Evolutionary conservation across 495 filamentous ascomycete genomes (phyloP), one percentile per base, ranked within the genome.

Genomic region (Durotheca rogersii): DNA sequence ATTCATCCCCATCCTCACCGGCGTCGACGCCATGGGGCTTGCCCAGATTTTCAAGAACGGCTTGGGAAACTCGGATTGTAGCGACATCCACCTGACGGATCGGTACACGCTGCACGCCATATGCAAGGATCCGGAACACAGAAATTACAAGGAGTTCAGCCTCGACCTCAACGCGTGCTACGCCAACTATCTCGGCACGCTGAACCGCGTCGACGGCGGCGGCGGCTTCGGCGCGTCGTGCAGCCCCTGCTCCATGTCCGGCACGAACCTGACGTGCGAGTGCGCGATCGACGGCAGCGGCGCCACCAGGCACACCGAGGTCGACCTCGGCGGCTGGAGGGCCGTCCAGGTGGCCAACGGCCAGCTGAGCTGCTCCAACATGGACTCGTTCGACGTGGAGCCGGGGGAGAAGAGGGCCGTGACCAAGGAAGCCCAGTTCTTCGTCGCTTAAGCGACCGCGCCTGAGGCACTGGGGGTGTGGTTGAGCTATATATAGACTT

Each of bases 91-190:
- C 23, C 40, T 58, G 3, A 53, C 42, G 0, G 43, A 40, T 3
- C 37, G 45, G 2, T 48, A 53, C 31, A 7, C 47, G 11, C 55
- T 58, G 16, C 45, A 36, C 14, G 45, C 56, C 5, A 49, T 19
- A 7, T 59, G 56, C 6, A 19, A 6, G 16, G 15, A 48, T 7
- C 51, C 36, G 1, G 44, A 21, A 32, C 33, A 39, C 3, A 9
- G 20, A 1, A 14, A 3, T 10, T 20, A 2, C 7, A 7, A 14
- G 0, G 42, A 58, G 31, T 47, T 29, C 20, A 6, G 33, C 12
- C 45, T 59, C 27, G 44, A 54, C 11, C 50, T 59, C 40, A 59
- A 59, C 25, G 15, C 11, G 1, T 59, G 56, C 45, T 47, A 54
- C 19, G 56, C 50, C 11, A 59, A 59, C 41, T 54, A 54, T 15